Base-by-base conservation (phyloP, 441 rosid genomes). In the Raphanus hybrid region DNA sequence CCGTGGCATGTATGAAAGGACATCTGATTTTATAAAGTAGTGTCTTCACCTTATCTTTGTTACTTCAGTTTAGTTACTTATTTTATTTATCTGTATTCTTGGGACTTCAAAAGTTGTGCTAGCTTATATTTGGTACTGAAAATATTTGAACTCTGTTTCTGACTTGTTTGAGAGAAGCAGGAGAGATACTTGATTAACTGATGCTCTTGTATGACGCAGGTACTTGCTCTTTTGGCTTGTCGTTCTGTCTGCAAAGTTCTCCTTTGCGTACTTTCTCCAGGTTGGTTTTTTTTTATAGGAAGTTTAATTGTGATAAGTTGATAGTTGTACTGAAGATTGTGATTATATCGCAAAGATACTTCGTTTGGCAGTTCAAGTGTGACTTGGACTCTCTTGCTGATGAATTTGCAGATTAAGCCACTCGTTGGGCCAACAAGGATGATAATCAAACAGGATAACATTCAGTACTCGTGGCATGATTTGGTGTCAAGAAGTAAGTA, bases 391-490 rank as follows among this genome's bases (percentile, higher is more conserved):
- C 64, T 58, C 54, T 50, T 71, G 41, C 70, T 65, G 60, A 64
- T 54, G 54, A 73, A 73, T 82, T 79, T 80, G 83, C 91, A 96
- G 99, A 96, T 96, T 83, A 72, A 74, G 85, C 99, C 99, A 8
- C 81, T 96, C 73, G 99, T 91, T 77, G 54, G 84, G 66, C 99
- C 99, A 45, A 96, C 99, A 80, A 82, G 67, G 86, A 50, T 14
- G 64, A 85, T 96, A 72, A 84, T 91, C 68, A 6, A 12, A 5
- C 85, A 84, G 87, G 80, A 84, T 79, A 32, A 74, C 75, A 67
- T 96, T 69, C 54, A 70, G 61, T 96, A 96, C 78, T 96, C 99
- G 50, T 96, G 99, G 99, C 99, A 96, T 86, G 99, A 96, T 87
- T 77, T 96, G 82, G 95, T 96, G 67, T 96, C 98, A 57, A 79